phyloP scores from a whole-genome alignment of 2,329 filamentous ascomycete genomes.

The Bipolaris sorokiniana region DNA sequence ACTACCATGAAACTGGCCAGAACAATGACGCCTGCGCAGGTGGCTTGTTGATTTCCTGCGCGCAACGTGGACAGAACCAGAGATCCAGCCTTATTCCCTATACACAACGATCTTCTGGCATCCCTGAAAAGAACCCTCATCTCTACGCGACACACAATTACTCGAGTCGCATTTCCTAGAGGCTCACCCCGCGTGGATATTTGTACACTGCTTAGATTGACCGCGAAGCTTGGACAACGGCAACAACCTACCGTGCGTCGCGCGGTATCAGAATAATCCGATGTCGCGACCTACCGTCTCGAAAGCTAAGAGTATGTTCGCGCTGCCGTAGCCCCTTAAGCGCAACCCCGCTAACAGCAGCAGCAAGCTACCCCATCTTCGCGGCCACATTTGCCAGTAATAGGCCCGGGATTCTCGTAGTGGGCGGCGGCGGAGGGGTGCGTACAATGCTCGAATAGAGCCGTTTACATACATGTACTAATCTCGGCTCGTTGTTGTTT shows the following conservation, averaged over 20 bases:
- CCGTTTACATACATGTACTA: slow-evolving; percentile 1
- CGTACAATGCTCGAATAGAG: slow-evolving; percentile 42
- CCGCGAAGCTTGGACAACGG: slow-evolving; percentile 6
- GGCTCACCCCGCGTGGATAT: background rate
- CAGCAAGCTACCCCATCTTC: slow-evolving; percentile 74
- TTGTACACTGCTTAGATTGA: background rate
- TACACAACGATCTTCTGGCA: background rate
- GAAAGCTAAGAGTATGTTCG: slow-evolving; percentile 34
- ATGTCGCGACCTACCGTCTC: slow-evolving; percentile 44
- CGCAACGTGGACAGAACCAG: slow-evolving; percentile 27
- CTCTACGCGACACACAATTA: slow-evolving; percentile 3
- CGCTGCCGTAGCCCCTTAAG: background rate
- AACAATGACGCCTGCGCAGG: slow-evolving; percentile 19
- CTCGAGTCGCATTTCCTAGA: background rate
- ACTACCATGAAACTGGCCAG: background rate
- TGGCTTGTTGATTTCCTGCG: slow-evolving; percentile 16
- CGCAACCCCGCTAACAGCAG: slow-evolving; percentile 4
- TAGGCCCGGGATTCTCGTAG: slow-evolving; percentile 70
- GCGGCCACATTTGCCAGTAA: slow-evolving; percentile 86
- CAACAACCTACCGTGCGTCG: slow-evolving; percentile 1
- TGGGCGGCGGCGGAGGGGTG: slow-evolving; percentile 87
- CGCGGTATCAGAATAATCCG: slow-evolving; percentile 3
- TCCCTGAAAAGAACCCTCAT: background rate
- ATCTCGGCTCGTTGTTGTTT: slow-evolving; percentile 56
- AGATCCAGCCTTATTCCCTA: slow-evolving; percentile 8